phyloP scores from a whole-genome alignment of 495 filamentous ascomycete genomes.

The Penicillium angulare region DNA sequence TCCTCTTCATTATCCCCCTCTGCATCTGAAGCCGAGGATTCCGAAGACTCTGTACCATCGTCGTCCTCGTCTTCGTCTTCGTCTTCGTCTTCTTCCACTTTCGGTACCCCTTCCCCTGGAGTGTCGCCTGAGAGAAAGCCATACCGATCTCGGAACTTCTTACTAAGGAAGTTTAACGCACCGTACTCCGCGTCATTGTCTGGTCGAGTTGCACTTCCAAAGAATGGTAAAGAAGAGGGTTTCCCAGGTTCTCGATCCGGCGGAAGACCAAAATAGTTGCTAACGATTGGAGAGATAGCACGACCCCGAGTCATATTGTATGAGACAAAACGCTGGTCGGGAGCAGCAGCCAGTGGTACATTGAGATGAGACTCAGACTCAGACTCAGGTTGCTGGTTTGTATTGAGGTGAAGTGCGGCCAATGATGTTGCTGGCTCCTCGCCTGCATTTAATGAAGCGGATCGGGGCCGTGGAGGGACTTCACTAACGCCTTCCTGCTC shows the following conservation, averaged over 20 bases:
- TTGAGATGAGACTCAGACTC: slow-evolving; percentile 28
- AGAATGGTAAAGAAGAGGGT: slow-evolving; percentile 34
- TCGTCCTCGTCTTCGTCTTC: slow-evolving; percentile 40
- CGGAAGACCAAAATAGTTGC: slow-evolving; percentile 48
- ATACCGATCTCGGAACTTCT: slow-evolving; percentile 46
- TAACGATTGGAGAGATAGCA: slow-evolving; percentile 39
- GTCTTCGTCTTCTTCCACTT: slow-evolving; percentile 39
- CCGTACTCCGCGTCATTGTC: slow-evolving; percentile 53
- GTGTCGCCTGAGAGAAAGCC: slow-evolving; percentile 37
- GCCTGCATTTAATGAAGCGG: slow-evolving; percentile 25
- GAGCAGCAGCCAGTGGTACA: slow-evolving; percentile 22
- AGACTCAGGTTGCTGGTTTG: slow-evolving; percentile 29
- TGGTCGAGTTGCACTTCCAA: slow-evolving; percentile 32
- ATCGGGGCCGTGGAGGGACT: slow-evolving; percentile 23
- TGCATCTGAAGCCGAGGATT: slow-evolving; percentile 28
- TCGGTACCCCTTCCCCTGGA: slow-evolving; percentile 25
- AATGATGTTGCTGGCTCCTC: slow-evolving; percentile 26
- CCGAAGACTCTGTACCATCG: slow-evolving; percentile 28
- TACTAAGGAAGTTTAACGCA: slow-evolving; percentile 56
- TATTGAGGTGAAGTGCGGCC: slow-evolving; percentile 30
- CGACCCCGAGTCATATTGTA: slow-evolving; percentile 42
- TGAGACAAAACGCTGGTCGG: slow-evolving; percentile 28
- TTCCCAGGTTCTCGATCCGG: slow-evolving; percentile 33
- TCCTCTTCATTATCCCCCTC: slow-evolving; percentile 51
- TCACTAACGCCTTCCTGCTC: slow-evolving; percentile 22